A percentile compares a stretch with the other conserved stretches of the same genome.
Evolutionary conservation across 1,284 basidiomycete species (phyloP).

Genomic region (Boletellus dicymbophilus): DNA sequence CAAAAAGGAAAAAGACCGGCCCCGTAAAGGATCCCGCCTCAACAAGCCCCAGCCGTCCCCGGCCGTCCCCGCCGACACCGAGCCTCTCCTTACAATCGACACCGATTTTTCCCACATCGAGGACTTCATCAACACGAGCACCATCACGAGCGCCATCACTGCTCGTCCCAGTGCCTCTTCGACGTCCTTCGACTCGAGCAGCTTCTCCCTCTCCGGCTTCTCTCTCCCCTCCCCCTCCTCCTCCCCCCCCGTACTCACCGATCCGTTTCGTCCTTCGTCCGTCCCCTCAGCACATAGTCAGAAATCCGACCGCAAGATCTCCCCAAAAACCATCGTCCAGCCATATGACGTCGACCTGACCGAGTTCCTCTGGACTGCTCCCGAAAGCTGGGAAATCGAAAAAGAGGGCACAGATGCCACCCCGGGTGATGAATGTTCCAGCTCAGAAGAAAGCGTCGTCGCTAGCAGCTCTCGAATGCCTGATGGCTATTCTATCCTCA

Average conservation of each 20-base stretch:
- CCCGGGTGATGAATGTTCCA: conserved; percentile 22
- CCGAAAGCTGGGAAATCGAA: conserved; percentile 39
- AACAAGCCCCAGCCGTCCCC: conserved; percentile 24
- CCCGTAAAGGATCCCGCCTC: conserved; percentile 19
- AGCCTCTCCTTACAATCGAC: conserved; percentile 52
- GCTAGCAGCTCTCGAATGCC: conserved; percentile 18
- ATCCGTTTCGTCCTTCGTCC: conserved; percentile 44
- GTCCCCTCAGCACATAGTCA: conserved; percentile 12
- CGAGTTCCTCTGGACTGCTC: conserved; percentile 30
- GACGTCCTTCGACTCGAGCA: conserved; percentile 24
- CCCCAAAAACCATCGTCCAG: conserved; percentile 45
- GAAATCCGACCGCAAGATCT: conserved; percentile 40
- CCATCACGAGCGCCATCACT: conserved; percentile 1
- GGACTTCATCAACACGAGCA: conserved; percentile 69
- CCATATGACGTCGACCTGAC: conserved; percentile 10
- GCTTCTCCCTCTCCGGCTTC: conserved; percentile 20
- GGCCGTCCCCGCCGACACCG: conserved; percentile 20
- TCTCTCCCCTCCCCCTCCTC: conserved; percentile 35
- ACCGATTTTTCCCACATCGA: conserved; percentile 83
- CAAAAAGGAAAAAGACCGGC: conserved; percentile 28
- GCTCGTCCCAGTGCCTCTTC: conserved; percentile 19
- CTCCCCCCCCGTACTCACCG: conserved; percentile 39
- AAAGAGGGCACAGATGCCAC: conserved; percentile 22
- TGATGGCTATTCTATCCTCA: conserved; percentile 14
- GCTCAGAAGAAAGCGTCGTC: conserved; percentile 30